A percentile compares a stretch with the other conserved stretches of the same genome.
Evolutionary conservation across 2,329 filamentous ascomycete genomes (phyloP).

Genomic region (Epicoccum sorghinum): DNA sequence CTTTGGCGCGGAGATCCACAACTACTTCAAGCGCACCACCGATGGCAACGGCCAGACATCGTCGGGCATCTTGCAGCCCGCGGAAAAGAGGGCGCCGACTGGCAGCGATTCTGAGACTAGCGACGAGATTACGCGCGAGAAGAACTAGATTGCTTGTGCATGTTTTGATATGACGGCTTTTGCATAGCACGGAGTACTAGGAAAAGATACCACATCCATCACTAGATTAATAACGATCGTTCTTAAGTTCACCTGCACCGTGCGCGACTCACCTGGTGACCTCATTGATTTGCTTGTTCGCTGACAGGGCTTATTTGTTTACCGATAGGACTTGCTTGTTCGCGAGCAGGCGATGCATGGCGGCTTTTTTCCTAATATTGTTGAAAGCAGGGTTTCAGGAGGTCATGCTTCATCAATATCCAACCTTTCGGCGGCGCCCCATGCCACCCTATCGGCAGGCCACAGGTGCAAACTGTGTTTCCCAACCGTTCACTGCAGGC

Average conservation of each 20-base stretch:
- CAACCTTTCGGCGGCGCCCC: conserved; percentile 4
- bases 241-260: not conserved
- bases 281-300: not conserved
- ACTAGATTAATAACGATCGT: conserved; percentile 10
- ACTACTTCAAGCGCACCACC: conserved; percentile 42
- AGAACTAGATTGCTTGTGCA: not conserved
- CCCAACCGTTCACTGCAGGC: conserved; percentile 18
- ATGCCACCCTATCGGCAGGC: conserved; percentile 3
- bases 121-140: conserved; percentile 14
- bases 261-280: not conserved
- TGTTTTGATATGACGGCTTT: not conserved
- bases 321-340: not conserved
- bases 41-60: conserved; percentile 21
- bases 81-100: conserved; percentile 19
- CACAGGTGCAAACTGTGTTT: conserved; percentile 15
- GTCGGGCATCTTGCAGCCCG: conserved; percentile 17
- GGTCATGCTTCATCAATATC: conserved; percentile 7
- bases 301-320: not conserved
- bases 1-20: conserved; percentile 39
- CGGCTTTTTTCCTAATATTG: not conserved
- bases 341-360: not conserved
- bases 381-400: not conserved
- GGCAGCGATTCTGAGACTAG: conserved; percentile 18
- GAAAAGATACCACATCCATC: conserved; percentile 15
- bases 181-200: conserved; percentile 6